Base-by-base conservation (phyloP, 2,329 filamentous ascomycete genomes). In the Pezicula radicicola region DNA sequence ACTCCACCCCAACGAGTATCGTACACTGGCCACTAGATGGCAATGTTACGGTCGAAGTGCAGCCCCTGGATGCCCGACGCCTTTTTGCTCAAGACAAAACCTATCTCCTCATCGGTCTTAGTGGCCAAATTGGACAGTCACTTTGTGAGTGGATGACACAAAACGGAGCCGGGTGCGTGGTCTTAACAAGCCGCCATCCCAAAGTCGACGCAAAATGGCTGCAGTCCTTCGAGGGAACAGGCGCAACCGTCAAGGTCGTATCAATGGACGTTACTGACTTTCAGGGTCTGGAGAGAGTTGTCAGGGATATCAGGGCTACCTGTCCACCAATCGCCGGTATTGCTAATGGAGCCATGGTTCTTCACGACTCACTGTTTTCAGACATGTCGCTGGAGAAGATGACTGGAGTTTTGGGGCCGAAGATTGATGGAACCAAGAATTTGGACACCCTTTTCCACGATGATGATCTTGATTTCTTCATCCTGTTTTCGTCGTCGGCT, bases 321-420 rank as follows among this genome's bases (percentile, higher is more conserved):
- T 19, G 16, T 18, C 49, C 46, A 28, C 3, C 66, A 1, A 67
- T 78, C 30, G 65, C 56, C 1, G 75, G 75, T n/a, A 69, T 76
- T 1, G 65, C 63, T 2, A 66, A 76, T 36, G 74, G 66, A 1
- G 73, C 75, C 10, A 71, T 76, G 70, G 67, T 77, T 2, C 63
- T 78, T 0, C 51, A 61, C 2, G 73, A 77, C 51, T 49, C n/a
- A 3, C 44, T 60, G 3, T 64, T 73, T 43, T 40, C 37, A 6
- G 59, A 63, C 18, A 66, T 65, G 64, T 50, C 52, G n/a, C 45
- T 57, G 4, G 60, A 64, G 2, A 42, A 52, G 1, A 49, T 68
- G 30, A 53, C 48, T 6, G 49, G 49, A 16, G 61, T 64, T 1
- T 40, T 70, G 0, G 33, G 46, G 4, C 68, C 69, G 43, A 72